Conservation (phyloP, 768 basidiomycete species). For the Lactarius evosmus region DNA sequence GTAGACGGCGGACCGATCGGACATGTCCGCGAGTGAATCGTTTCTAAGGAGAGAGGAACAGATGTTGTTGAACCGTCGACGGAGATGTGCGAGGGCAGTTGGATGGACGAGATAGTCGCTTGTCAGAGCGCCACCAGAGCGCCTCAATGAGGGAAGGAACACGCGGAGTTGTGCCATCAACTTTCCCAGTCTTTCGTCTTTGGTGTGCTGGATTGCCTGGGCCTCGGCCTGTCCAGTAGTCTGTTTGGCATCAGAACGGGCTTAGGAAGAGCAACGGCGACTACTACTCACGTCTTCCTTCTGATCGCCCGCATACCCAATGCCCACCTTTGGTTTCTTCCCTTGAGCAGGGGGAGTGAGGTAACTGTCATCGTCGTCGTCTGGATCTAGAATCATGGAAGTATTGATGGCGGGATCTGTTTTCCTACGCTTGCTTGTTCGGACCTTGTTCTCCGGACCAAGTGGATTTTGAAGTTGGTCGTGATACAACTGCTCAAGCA, state of each 20-base stretch:
- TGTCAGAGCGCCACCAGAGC: conserved; percentile 69
- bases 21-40: conserved; percentile 94
- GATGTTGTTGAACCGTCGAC: conserved; percentile 86
- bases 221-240: conserved; percentile 80
- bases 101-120: conserved; percentile 94
- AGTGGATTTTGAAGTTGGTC: conserved; percentile 46
- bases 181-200: conserved; percentile 70
- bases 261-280: conserved; percentile 6
- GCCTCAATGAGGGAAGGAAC: conserved; percentile 78
- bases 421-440: conserved; percentile 40
- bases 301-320: conserved; percentile 80
- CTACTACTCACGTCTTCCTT: conserved; percentile 74
- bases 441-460: conserved; percentile 28
- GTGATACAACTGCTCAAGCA: conserved; percentile 72
- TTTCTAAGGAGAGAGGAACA: conserved; percentile 84
- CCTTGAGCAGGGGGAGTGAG: conserved; percentile 43
- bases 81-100: conserved; percentile 86
- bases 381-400: conserved; percentile 38
- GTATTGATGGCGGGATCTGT: conserved; percentile 37
- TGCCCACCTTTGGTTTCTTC: conserved; percentile 74
- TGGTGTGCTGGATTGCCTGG: conserved; percentile 60
- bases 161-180: conserved; percentile 71
- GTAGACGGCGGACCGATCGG: conserved; percentile 79
- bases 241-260: conserved; percentile 39
- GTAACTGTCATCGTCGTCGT: conserved; percentile 55